These are phyloP conservation scores for Blastobotrys serpentis DNA, from an alignment of 1,139 yeast genomes.

Conservation along the genomic window DNA sequence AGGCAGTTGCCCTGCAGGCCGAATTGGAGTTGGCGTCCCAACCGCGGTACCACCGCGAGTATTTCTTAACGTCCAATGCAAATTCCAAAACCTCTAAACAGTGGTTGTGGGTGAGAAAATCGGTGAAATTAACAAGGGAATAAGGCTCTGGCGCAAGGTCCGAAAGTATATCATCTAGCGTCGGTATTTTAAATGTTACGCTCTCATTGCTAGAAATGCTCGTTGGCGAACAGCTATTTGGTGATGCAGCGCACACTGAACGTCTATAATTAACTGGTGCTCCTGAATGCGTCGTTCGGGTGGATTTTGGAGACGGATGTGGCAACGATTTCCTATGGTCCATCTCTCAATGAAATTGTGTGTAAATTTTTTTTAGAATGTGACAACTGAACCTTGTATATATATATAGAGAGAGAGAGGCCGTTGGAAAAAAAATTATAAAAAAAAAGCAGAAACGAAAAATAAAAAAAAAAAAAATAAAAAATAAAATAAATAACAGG, in stretches of 20 bases:
- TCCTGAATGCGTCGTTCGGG: no score
- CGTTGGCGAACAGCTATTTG: background rate
- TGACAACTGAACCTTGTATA: background rate
- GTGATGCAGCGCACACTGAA: background rate
- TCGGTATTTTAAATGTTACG: slow-evolving; percentile 21
- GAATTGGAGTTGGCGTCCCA: slow-evolving; percentile 11
- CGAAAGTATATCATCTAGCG: slow-evolving; percentile 33
- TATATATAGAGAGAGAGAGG: background rate
- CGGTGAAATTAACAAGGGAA: slow-evolving; percentile 32
- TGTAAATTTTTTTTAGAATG: no score
- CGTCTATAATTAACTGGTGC: no score
- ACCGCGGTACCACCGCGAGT: slow-evolving; percentile 26
- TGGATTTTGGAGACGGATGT: no score
- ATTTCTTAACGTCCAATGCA: slow-evolving; percentile 34
- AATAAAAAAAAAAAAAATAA: no score
- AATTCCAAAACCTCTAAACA: slow-evolving; percentile 40
- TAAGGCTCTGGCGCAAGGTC: slow-evolving; percentile 32
- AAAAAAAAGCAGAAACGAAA: no score
- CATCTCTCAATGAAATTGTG: no score
- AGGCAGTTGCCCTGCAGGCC: slow-evolving; percentile 7
- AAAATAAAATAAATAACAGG: background rate
- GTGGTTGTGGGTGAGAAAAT: slow-evolving; percentile 35
- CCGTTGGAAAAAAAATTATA: background rate
- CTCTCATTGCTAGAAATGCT: background rate
- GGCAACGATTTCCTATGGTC: background rate